Evolutionary conservation across 495 filamentous ascomycete species (phyloP).

Genomic region (Cairneyella variabilis): DNA sequence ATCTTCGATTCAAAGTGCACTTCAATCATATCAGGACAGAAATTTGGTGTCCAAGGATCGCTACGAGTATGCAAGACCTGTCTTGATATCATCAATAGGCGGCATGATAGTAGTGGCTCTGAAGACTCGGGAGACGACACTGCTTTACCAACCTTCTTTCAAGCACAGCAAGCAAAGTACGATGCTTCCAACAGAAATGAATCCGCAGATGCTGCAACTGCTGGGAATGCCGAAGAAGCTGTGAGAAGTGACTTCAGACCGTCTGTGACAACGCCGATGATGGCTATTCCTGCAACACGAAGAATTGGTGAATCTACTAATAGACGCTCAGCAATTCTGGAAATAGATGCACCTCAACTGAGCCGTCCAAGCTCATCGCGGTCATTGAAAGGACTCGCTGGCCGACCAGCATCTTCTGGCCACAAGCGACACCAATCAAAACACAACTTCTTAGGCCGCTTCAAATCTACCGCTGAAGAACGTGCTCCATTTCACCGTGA

Average conservation of each 20-base stretch:
- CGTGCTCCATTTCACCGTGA: conserved; percentile 82
- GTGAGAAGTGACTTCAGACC: conserved; percentile 28
- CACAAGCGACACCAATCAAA: conserved; percentile 85
- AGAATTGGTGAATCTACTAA: conserved; percentile 78
- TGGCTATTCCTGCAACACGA: conserved; percentile 86
- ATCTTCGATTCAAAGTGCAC: conserved; percentile 99
- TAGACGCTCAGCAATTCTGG: conserved; percentile 80
- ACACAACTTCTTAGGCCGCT: conserved; percentile 67
- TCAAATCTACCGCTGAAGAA: conserved; percentile 42
- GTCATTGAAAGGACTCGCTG: conserved; percentile 76
- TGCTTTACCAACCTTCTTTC: conserved; percentile 46
- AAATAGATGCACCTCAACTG: conserved; percentile 74
- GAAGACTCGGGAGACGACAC: conserved; percentile 78
- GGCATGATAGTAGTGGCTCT: conserved; percentile 80
- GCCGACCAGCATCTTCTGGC: conserved; percentile 66
- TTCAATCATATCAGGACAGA: conserved; percentile 74
- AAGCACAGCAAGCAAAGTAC: conserved; percentile 44
- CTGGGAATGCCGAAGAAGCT: neutral
- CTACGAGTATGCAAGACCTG: conserved; percentile 95
- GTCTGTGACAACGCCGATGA: conserved; percentile 53
- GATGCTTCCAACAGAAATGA: conserved; percentile 23
- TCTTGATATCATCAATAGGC: conserved; percentile 82
- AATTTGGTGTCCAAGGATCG: conserved; percentile 82
- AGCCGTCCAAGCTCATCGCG: conserved; percentile 84
- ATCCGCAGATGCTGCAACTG: conserved; percentile 20